Conservation (phyloP, 371 early-diverging fungal species). For the Mortierella sp. region DNA sequence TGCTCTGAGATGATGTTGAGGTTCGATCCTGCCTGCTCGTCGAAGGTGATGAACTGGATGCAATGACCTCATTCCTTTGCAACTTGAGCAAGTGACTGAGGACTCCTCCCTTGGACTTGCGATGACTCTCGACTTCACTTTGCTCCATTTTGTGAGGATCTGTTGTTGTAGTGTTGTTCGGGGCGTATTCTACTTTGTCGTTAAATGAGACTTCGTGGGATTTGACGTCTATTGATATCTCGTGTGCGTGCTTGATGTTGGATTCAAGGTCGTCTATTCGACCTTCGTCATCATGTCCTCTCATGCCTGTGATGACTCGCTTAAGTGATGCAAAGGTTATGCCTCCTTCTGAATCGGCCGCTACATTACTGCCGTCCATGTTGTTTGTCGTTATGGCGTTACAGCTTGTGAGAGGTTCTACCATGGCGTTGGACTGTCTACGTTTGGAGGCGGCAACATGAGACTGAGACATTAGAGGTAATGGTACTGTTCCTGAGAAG, state of each 20-base stretch:
- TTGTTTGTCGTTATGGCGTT: neutral
- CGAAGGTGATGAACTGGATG: constrained; percentile 6
- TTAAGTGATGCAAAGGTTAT: constrained; percentile 18
- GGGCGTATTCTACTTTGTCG: neutral
- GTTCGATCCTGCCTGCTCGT: neutral
- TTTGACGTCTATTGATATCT: neutral
- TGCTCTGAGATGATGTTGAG: constrained; percentile 5
- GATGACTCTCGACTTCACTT: constrained; percentile 17
- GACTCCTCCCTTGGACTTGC: constrained; percentile 47
- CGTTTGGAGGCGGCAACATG: constrained; percentile 4
- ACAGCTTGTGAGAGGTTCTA: constrained; percentile 9
- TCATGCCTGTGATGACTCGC: constrained; percentile 24
- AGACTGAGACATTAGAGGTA: constrained; percentile 26
- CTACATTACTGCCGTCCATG: neutral
- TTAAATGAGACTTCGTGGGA: neutral
- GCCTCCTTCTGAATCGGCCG: neutral
- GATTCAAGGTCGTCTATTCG: constrained; percentile 26
- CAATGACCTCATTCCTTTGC: constrained; percentile 33
- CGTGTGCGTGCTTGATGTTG: constrained; percentile 8
- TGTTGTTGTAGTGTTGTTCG: no score
- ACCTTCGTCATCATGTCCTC: neutral
- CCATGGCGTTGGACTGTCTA: constrained; percentile 13
- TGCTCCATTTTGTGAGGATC: neutral
- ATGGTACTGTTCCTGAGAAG: constrained; percentile 44
- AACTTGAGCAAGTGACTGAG: constrained; percentile 43